Base-by-base conservation (phyloP, 83 land plant genomes). In the Picea abies region DNA sequence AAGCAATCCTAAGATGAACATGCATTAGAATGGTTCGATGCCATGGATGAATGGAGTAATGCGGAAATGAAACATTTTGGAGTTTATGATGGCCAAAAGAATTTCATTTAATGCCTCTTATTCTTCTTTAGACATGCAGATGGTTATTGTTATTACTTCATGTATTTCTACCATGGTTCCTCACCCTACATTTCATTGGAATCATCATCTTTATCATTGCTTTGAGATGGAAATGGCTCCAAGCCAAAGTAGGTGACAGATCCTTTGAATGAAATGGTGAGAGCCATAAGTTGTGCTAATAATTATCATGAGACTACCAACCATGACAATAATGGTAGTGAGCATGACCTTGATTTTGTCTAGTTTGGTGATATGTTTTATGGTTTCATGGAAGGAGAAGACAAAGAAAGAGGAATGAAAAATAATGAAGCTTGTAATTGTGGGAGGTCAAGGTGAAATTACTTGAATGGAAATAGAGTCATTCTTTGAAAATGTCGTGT, bases 231-330 rank as follows among this genome's bases (percentile, higher is more conserved):
- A 10, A 8, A 67, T 67, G 70, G 32, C 11, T 22, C 70, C 70
- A 22, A 60, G 41, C 20, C 81, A 17, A 88, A 83, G 82, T 64
- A 85, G 41, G 88, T 81, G 5, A 82, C 88, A 20, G 86, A 66
- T 63, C 88, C 84, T 32, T 84, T 89, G 25, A 73, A 82, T 29
- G 86, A 84, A 26, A 37, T 32, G 22, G 86, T 63, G 39, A 69
- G 32, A 60, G 87, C 82, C 73, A 84, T 78, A 39, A 79, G 82
- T 26, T 73, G 79, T 2, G 73, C 83, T 52, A 32, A 29, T 26
- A 32, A 22, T 32, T 26, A 32, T 58, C 35, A 29, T 5, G 44
- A 16, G n/a, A 19, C 2, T 17, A 47, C 14, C 44, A 17, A 35
- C 64, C 16, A 61, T 58, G 26, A 17, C 61, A 2, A 37, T 63